Conservation (phyloP, 176 grass and related monocot genomes). For the Phoenix dactylifera region DNA sequence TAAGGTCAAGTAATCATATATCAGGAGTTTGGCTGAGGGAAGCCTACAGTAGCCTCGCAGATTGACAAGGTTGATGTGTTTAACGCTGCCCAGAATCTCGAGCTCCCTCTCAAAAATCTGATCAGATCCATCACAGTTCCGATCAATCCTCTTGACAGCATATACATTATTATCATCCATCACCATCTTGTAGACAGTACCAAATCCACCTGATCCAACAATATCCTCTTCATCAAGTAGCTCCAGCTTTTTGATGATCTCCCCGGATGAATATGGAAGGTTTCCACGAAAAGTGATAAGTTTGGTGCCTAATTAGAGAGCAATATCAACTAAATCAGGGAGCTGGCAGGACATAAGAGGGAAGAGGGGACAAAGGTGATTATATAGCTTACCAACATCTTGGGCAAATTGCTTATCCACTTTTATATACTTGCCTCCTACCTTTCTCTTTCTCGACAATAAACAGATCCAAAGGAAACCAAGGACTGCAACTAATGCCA, state of each 20-base stretch:
- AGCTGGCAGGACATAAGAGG: no score
- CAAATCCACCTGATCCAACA: conserved; percentile 86
- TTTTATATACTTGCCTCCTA: conserved; percentile 57
- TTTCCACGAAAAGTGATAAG: conserved; percentile 88
- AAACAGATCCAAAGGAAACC: conserved; percentile 89
- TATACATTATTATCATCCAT: conserved; percentile 77
- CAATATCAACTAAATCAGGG: no score
- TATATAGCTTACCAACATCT: conserved; percentile 35
- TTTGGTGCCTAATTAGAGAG: conserved; percentile 49
- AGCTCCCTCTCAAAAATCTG: conserved; percentile 84
- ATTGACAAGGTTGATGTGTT: conserved; percentile 95
- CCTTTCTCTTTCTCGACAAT: conserved; percentile 66
- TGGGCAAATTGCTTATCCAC: conserved; percentile 57
- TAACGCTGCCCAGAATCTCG: conserved; percentile 82
- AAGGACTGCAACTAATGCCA: conserved; percentile 58
- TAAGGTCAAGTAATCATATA: conserved; percentile 80
- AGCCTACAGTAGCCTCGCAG: conserved; percentile 75
- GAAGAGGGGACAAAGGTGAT: background rate
- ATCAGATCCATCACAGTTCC: conserved; percentile 35
- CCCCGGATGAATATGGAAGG: conserved; percentile 77
- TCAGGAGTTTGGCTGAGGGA: conserved; percentile 50
- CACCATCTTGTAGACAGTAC: conserved; percentile 85
- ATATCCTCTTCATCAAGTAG: conserved; percentile 76
- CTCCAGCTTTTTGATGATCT: conserved; percentile 86
- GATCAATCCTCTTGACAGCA: conserved; percentile 78